Base-by-base conservation (phyloP, 176 grass and related monocot species). In the Carex myosuroides region DNA sequence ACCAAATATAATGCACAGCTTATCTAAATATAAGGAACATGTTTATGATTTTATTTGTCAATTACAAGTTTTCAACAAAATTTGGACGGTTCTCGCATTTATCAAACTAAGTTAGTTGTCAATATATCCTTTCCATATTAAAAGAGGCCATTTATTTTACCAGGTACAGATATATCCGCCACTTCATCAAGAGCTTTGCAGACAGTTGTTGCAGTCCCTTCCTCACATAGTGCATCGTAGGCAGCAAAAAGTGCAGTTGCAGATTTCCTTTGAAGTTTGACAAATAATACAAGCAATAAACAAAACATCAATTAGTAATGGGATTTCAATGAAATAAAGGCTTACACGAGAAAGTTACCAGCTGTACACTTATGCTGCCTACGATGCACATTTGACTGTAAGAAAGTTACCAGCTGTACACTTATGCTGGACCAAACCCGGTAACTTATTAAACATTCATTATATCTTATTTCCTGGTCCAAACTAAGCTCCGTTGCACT, bases 131-230 rank as follows among this genome's bases (percentile, higher is more conserved):
- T 30, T 77, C 48, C 17, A 62, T 64, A 68, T 83, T 32, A 69
- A 24, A 55, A 67, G 64, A 72, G 30, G 73, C 0, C 57, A 7
- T 61, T 79, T 79, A 13, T 54, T 56, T 84, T 91, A 93, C 92
- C 92, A 68, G 92, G 89, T 74, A 95, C 86, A 81, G 95, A 85
- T 90, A 95, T 93, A 79, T 98, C 95, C 61, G 95, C 92, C 81
- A 98, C 92, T 85, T 98, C 95, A 88, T 95, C 85, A 72, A 98
- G 95, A 86, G 95, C 85, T 84, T 89, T 95, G 56, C 92, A 98
- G 72, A 98, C 95, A 80, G 95, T 82, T 46, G 95, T 92, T 78
- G 95, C 95, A 50, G 93, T 98, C 32, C 92, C 95, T 88, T 98
- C 95, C 86, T 98, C 95, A 86, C 92, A 98, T 68, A 98, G 84